Conservation (phyloP, 1,139 yeast species). For the Suhomyces yuchorum region DNA sequence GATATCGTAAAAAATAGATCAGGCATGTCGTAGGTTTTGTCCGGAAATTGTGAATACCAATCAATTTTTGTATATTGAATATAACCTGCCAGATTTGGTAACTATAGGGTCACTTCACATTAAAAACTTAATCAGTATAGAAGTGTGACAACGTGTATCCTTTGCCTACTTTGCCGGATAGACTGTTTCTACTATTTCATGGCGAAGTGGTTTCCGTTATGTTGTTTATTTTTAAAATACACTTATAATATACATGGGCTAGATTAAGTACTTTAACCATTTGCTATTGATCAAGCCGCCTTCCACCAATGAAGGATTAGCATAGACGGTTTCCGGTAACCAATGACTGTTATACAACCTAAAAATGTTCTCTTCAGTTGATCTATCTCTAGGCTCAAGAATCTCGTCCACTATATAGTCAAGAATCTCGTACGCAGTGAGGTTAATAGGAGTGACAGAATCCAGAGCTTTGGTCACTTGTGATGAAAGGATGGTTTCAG, state of each 20-base stretch:
- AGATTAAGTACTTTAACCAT: conserved; percentile 47
- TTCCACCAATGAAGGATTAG: conserved; percentile 46
- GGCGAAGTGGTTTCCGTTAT: too few relatives aligned
- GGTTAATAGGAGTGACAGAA: conserved; percentile 28
- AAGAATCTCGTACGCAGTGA: conserved; percentile 34
- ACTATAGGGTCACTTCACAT: too few relatives aligned
- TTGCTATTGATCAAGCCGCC: conserved; percentile 35
- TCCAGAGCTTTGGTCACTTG: conserved; percentile 23
- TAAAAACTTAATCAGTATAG: too few relatives aligned
- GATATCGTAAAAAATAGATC: too few relatives aligned
- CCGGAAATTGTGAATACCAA: too few relatives aligned
- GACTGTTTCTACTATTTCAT: too few relatives aligned
- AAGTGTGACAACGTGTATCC: too few relatives aligned
- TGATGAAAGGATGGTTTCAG: conserved; percentile 29
- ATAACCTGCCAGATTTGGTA: too few relatives aligned
- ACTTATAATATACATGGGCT: conserved; percentile 8
- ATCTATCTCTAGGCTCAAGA: conserved; percentile 29
- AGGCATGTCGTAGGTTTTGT: too few relatives aligned
- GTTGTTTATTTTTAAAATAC: too few relatives aligned
- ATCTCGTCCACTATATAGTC: conserved; percentile 35
- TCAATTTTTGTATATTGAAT: too few relatives aligned
- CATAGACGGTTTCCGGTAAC: conserved; percentile 45
- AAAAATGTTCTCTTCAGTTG: conserved; percentile 34
- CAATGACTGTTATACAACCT: conserved; percentile 43
- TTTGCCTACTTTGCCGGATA: too few relatives aligned